Base-by-base conservation (phyloP, 441 rosid genomes). In the Syzygium malaccense region DNA sequence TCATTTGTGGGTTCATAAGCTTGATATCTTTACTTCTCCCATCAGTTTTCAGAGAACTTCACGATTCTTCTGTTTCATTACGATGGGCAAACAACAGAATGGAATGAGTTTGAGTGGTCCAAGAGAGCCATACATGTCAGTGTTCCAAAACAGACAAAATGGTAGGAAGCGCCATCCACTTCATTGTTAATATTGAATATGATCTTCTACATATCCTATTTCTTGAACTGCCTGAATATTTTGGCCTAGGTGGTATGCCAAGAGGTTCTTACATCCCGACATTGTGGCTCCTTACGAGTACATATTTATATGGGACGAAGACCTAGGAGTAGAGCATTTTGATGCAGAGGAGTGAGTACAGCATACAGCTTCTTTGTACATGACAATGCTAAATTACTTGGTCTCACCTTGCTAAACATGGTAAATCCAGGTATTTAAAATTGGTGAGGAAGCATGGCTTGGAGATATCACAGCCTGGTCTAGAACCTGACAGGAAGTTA, bases 391-490 rank as follows among this genome's bases (percentile, higher is more conserved):
- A 53, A n/a, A 19, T 41, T 75, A 23, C 48, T 23, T 1, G 9
- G 51, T 23, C 51, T 37, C 30, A 25, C 32, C 45, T 18, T 56
- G 85, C 66, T 87, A 13, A 49, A 37, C 86, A 62, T 48, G 55
- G 57, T 30, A 85, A 51, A 80, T 66, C 89, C 93, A 98, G 99
- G 88, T 97, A 97, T 91, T 79, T 98, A 80, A 93, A 94, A 37
- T 92, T 97, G 92, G 97, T 95, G 57, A 95, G 86, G 91, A 97
- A 96, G 93, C 94, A 96, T 90, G 97, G 96, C 49, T 92, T 98
- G 93, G 99, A 98, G 92, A 97, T 98, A 87, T 98, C 99, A 78
- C 99, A 98, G 94, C 99, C 99, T 85, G 99, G 98, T 89, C 93
- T 98, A 87, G 96, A 96, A 89, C 97, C 98, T 7, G 92, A 93